Base-by-base conservation (phyloP, 345 rosid species). In the Arabidopsis thaliana region DNA sequence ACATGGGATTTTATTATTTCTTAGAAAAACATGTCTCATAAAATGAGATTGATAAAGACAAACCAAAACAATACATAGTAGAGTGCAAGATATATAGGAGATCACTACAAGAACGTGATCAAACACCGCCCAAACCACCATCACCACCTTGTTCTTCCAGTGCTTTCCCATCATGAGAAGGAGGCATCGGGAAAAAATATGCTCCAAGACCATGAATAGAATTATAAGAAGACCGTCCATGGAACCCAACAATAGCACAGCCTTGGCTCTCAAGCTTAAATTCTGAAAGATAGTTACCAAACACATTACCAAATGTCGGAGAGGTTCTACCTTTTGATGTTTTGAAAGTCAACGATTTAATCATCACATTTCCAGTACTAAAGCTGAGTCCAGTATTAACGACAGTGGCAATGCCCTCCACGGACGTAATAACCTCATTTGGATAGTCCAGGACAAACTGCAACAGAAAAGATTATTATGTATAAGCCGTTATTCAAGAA, bases 361-460 rank as follows among this genome's bases (percentile, higher is more conserved):
- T 33, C 63, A 11, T 41, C 49, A 5, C 1, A 3, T 14, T 44
- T 44, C 49, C 14, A 3, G 14, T 41, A 44, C 20, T 5, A 0
- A 44, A 4, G 7, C 2, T 4, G 44, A 0, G 13, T 12, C 20
- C 1, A 10, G 3, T 13, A 44, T 44, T 13, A 5, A 13, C 0
- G 48, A 0, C 11, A 40, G 45, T 1, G n/a, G 14, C 5, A 11
- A 41, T 14, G 20, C 49, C 73, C 1, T 55, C 13, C n/a, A 69
- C 61, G 3, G 63, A 55, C 4, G 38, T 56, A 14, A 69, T 30
- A 37, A 52, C 44, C 56, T 69, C 73, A 41, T 56, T 12, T 30
- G 65, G 73, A 56, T 69, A 67, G 40, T 67, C 24, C 3, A 67
- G 7, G 12, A 36, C 61, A 67, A 67, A 67, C 72, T 67, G 69